Evolutionary conservation across 768 basidiomycete genomes (phyloP).

Genomic region (Boletus patriciae): DNA sequence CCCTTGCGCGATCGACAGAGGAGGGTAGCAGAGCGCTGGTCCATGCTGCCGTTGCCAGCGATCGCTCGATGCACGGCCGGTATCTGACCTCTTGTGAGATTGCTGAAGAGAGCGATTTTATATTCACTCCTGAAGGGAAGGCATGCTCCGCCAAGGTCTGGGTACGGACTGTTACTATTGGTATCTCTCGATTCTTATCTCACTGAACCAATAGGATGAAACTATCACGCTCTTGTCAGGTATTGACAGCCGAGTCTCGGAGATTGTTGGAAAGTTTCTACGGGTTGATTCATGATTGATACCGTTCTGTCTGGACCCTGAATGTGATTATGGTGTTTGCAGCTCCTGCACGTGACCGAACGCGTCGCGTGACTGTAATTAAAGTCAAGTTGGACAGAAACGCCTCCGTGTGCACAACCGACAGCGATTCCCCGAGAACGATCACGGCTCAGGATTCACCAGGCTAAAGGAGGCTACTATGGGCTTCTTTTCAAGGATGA

Average conservation of each 20-base stretch:
- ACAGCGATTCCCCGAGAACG: constrained; percentile 63
- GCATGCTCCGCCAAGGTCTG: constrained; percentile 32
- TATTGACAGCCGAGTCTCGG: constrained; percentile 22
- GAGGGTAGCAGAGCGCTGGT: constrained; percentile 38
- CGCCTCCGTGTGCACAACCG: neutral
- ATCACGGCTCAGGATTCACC: constrained; percentile 68
- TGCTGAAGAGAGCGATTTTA: constrained; percentile 33
- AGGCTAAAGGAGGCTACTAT: constrained; percentile 82
- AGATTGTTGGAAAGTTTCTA: constrained; percentile 18
- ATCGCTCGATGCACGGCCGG: constrained; percentile 29
- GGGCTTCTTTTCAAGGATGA: constrained; percentile 86
- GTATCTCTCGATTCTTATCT: neutral
- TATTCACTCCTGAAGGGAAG: constrained; percentile 30
- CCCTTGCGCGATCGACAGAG: constrained; percentile 32
- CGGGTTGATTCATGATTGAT: neutral
- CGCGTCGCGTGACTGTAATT: constrained; percentile 32
- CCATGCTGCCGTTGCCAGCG: constrained; percentile 31
- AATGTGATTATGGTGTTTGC: neutral
- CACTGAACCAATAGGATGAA: constrained; percentile 18
- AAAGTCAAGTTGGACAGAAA: constrained; percentile 10
- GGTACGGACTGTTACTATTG: too few relatives aligned
- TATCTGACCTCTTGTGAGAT: constrained; percentile 30
- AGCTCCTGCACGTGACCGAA: constrained; percentile 25
- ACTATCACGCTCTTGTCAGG: constrained; percentile 20
- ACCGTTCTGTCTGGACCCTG: neutral